These are phyloP conservation scores for Stygiomarasmius scandens DNA, from an alignment of 1,284 basidiomycete species.

Conservation along the genomic window DNA sequence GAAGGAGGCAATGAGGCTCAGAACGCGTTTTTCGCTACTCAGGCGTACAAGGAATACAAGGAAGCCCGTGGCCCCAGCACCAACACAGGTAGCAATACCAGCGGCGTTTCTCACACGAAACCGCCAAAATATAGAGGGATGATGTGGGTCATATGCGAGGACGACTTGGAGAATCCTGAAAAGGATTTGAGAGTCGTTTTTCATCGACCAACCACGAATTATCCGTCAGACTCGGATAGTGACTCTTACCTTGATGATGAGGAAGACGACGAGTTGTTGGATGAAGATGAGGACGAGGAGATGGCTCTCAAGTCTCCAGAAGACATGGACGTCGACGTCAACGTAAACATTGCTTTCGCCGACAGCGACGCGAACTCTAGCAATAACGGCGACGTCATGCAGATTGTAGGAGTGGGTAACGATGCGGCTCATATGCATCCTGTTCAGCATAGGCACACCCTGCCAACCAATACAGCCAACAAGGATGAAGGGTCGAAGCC, in stretches of 20 bases:
- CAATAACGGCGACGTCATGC: slow-evolving; percentile 14
- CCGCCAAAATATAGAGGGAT: slow-evolving; percentile 63
- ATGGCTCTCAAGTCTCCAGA: background rate
- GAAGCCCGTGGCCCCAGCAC: slow-evolving; percentile 46
- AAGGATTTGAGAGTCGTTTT: slow-evolving; percentile 4
- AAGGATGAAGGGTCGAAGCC: slow-evolving; percentile 6
- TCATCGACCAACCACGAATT: slow-evolving; percentile 24
- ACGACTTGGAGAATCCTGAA: slow-evolving; percentile 45
- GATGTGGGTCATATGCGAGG: slow-evolving; percentile 76
- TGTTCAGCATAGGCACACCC: slow-evolving; percentile 30
- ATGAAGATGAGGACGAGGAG: slow-evolving; percentile 14
- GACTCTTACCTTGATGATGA: slow-evolving; percentile 31
- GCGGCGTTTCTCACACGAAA: slow-evolving; percentile 45
- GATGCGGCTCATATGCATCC: slow-evolving; percentile 55
- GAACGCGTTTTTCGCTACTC: slow-evolving; percentile 72
- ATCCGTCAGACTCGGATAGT: slow-evolving; percentile 49
- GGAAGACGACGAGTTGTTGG: slow-evolving; percentile 35
- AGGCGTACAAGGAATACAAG: slow-evolving; percentile 35
- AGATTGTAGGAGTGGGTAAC: slow-evolving; percentile 18
- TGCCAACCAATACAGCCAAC: slow-evolving; percentile 6
- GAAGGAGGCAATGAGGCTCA: slow-evolving; percentile 77
- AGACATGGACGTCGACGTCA: slow-evolving; percentile 15
- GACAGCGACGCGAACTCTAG: slow-evolving; percentile 17
- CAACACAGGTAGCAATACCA: slow-evolving; percentile 17
- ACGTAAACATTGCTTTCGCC: slow-evolving; percentile 6